These are phyloP conservation scores for Cercospora canescens DNA, from an alignment of 2,329 filamentous ascomycete species.

Conservation along the genomic window DNA sequence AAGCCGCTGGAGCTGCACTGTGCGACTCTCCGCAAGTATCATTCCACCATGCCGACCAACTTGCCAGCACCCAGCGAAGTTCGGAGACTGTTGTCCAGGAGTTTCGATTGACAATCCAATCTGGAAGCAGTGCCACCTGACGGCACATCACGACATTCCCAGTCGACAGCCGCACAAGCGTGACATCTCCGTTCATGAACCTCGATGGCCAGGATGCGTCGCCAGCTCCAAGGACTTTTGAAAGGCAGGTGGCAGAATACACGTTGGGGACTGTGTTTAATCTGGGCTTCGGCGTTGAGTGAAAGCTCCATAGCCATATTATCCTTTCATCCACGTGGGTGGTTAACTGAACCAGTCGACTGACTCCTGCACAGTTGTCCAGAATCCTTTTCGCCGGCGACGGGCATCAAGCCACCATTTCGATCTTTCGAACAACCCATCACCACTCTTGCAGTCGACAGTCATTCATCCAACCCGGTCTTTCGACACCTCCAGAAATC, in stretches of 20 bases:
- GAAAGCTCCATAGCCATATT: too few species aligned
- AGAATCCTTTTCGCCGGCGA: neutral
- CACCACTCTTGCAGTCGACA: neutral
- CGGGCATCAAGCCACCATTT: neutral
- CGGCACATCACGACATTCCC: neutral
- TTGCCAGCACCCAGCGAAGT: neutral
- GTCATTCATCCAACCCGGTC: neutral
- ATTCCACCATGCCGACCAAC: neutral
- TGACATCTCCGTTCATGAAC: neutral
- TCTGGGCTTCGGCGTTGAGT: too few species aligned
- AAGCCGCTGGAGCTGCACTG: neutral
- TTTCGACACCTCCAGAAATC: too few species aligned
- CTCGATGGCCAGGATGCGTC: neutral
- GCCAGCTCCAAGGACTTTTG: neutral
- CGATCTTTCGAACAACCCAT: constrained; percentile 1
- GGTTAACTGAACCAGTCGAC: too few species aligned
- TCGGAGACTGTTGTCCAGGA: neutral
- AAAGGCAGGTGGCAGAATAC: too few species aligned
- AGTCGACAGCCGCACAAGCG: neutral
- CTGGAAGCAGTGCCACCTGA: neutral
- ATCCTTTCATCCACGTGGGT: too few species aligned
- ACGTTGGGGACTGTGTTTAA: too few species aligned
- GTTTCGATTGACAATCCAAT: neutral
- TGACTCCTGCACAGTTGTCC: neutral
- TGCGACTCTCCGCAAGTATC: neutral